Evolutionary conservation across 208 protist genomes (phyloP).

Genomic region (Crithidia thermophila): DNA sequence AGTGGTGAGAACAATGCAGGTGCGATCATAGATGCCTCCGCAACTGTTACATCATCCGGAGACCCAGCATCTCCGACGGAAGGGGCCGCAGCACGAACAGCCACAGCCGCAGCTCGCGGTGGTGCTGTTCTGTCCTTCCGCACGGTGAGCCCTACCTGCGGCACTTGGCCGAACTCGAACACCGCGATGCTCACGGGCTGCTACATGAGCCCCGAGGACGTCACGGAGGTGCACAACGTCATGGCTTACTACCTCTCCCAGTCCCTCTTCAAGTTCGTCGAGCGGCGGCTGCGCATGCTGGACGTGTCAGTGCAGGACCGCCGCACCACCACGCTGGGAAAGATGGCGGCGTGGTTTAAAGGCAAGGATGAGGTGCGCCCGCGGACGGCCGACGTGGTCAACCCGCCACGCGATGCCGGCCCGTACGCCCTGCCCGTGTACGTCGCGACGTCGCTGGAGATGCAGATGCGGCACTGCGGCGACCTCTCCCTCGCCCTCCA

Average conservation of each 20-base stretch:
- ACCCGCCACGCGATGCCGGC: conserved; percentile 13
- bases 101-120: too few species aligned
- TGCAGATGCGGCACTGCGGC: conserved; percentile 84
- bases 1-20: too few species aligned
- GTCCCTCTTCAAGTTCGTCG: conserved; percentile 70
- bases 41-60: too few species aligned
- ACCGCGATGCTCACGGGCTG: conserved; percentile 70
- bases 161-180: conserved; percentile 48
- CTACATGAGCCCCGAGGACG: conserved; percentile 71
- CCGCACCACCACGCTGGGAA: conserved; percentile 77
- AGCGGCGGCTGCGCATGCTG: conserved; percentile 66
- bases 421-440: conserved; percentile 37
- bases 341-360: conserved; percentile 85
- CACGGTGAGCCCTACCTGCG: conserved; percentile 43
- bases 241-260: conserved; percentile 80
- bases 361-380: conserved; percentile 69
- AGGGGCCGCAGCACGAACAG: not conserved
- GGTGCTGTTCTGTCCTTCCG: conserved; percentile 32
- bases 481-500: conserved; percentile 69
- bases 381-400: conserved; percentile 27
- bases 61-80: conserved; percentile 11
- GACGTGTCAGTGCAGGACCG: conserved; percentile 69
- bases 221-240: conserved; percentile 54
- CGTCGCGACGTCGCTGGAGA: conserved; percentile 67
- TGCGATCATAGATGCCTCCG: too few species aligned